Percentiles rank a stretch among this genome's conserved stretches.
Conservation (phyloP, 2,329 filamentous ascomycete species). For the Aspergillus tubingensis region DNA sequence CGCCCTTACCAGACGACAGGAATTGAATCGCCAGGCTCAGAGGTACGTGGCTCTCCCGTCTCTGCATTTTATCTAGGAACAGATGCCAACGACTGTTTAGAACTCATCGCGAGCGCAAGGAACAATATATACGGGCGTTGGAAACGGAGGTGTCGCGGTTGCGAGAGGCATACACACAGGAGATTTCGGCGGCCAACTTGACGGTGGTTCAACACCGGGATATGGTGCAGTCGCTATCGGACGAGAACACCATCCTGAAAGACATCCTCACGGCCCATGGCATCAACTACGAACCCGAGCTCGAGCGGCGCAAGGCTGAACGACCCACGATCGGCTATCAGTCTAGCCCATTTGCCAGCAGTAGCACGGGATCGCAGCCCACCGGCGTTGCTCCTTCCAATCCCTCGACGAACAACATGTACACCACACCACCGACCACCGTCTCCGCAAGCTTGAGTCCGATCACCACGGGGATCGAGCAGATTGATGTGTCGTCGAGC, state of each 20-base stretch:
- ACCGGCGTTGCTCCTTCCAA: constrained; percentile 25
- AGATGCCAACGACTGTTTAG: constrained; percentile 50
- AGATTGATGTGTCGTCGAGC: constrained; percentile 31
- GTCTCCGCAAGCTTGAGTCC: constrained; percentile 33
- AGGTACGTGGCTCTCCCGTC: constrained; percentile 57
- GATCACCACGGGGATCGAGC: constrained; percentile 28
- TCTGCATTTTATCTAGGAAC: not conserved
- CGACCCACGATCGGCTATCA: constrained; percentile 29
- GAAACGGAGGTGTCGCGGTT: constrained; percentile 88
- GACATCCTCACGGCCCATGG: constrained; percentile 61
- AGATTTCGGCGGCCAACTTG: constrained; percentile 57
- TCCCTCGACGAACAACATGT: constrained; percentile 26
- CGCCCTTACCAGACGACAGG: constrained; percentile 85
- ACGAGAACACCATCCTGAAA: constrained; percentile 78
- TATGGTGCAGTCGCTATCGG: constrained; percentile 67
- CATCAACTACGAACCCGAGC: constrained; percentile 57
- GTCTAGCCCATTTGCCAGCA: constrained; percentile 47
- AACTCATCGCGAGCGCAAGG: constrained; percentile 94
- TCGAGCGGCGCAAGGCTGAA: constrained; percentile 41
- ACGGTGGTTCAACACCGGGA: constrained; percentile 68
- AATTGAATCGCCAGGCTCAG: constrained; percentile 93
- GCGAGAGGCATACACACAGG: constrained; percentile 73
- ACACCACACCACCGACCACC: constrained; percentile 38
- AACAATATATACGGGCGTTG: constrained; percentile 90
- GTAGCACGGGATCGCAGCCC: constrained; percentile 38